phyloP scores from a whole-genome alignment of 345 rosid species.

The Salix exigua region DNA sequence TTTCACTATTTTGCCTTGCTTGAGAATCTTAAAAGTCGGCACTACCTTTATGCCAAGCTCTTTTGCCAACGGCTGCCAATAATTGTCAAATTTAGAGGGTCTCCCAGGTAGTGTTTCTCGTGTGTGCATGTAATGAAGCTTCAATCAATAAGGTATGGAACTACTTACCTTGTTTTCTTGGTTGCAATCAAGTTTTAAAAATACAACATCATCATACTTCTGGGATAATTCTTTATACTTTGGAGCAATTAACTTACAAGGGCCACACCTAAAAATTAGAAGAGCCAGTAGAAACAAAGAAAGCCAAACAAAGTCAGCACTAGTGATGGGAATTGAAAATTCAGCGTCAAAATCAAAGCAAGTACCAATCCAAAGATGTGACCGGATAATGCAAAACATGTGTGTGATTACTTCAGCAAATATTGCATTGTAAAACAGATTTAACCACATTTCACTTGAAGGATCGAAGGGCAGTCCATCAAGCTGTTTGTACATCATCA shows the following conservation, averaged over 20 bases:
- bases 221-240: conserved; percentile 65
- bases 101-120: too few relatives aligned
- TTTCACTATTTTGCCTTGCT: conserved; percentile 55
- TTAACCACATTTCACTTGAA: too few relatives aligned
- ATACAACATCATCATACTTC: conserved; percentile 74
- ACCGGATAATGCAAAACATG: too few relatives aligned
- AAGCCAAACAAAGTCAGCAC: neutral
- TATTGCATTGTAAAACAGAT: too few relatives aligned
- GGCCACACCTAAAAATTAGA: conserved; percentile 70
- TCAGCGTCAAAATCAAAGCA: neutral
- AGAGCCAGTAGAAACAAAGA: neutral
- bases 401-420: too few relatives aligned
- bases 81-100: neutral
- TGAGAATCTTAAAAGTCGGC: conserved; percentile 88
- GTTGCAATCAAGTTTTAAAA: conserved; percentile 93
- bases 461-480: too few relatives aligned
- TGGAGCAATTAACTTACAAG: conserved; percentile 91
- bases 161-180: conserved; percentile 67
- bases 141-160: neutral
- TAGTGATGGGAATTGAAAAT: neutral
- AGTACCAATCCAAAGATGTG: too few relatives aligned
- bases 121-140: neutral
- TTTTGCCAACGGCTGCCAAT: conserved; percentile 75
- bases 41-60: conserved; percentile 87
- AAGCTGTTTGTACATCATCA: too few relatives aligned